Percentiles rank a stretch among this genome's conserved stretches.
phyloP scores from a whole-genome alignment of 2,329 filamentous ascomycete genomes.

The Hypoxylon sp. region DNA sequence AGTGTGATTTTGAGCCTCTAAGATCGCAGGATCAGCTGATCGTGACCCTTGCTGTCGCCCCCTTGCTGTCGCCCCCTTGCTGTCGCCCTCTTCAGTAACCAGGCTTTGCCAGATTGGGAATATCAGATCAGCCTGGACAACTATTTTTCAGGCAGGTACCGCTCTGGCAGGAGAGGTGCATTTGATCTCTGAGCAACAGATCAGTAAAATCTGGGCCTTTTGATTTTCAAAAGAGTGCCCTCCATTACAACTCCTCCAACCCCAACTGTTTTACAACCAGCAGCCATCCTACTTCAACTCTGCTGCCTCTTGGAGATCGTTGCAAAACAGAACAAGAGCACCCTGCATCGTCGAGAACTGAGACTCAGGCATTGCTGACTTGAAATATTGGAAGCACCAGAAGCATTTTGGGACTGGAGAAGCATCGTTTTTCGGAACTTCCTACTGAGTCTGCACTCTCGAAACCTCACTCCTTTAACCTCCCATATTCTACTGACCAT shows the following conservation, averaged over 20 bases:
- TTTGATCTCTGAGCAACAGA: not conserved
- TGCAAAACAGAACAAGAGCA: not conserved
- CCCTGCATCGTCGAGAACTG: not conserved
- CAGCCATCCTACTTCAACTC: slow-evolving; percentile 3
- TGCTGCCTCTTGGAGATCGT: not conserved
- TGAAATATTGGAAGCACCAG: not conserved
- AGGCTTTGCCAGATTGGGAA: slow-evolving; percentile 1
- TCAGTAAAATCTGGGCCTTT: not conserved
- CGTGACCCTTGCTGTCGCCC: not conserved
- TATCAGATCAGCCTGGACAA: not conserved
- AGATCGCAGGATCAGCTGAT: not conserved
- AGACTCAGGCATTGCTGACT: not conserved
- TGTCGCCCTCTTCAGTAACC: not conserved
- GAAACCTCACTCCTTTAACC: not conserved
- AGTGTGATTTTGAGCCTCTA: slow-evolving; percentile 9
- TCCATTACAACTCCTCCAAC: not conserved
- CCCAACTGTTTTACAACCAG: slow-evolving; percentile 1
- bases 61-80: not conserved
- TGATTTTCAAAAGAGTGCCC: not conserved
- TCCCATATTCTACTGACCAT: not conserved
- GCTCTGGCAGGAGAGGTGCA: not conserved
- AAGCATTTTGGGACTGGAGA: not conserved
- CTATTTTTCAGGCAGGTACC: not conserved
- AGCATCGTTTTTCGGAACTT: not conserved
- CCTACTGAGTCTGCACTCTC: not conserved